These are phyloP conservation scores for Hymenoscyphus occultus DNA, from an alignment of 2,329 filamentous ascomycete species.

Conservation along the genomic window DNA sequence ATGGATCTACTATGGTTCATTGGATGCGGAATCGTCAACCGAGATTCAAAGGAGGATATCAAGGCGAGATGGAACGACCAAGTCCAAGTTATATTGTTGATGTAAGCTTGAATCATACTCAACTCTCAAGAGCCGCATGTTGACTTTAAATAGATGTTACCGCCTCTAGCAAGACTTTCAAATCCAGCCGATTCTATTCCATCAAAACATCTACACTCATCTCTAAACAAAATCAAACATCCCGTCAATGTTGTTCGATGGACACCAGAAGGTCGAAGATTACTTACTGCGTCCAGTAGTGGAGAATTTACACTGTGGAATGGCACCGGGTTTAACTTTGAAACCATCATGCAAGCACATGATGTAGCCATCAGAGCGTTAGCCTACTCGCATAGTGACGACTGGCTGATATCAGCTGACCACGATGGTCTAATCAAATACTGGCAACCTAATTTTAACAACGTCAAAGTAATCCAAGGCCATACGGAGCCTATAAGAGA, in stretches of 20 bases:
- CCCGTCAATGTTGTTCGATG: constrained; percentile 95
- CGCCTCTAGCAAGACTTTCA: constrained; percentile 71
- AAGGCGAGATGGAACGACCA: constrained; percentile 77
- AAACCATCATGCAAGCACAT: constrained; percentile 98
- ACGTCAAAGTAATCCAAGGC: constrained; percentile 89
- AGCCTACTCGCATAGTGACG: constrained; percentile 89
- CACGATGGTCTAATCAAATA: constrained; percentile 96
- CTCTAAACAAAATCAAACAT: constrained; percentile 96
- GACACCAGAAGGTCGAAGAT: constrained; percentile 90
- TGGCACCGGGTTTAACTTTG: constrained; percentile 97
- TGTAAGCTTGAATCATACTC: constrained; percentile 43
- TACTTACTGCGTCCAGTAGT: constrained; percentile 91
- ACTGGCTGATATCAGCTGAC: constrained; percentile 95
- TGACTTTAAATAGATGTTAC: constrained; percentile 65
- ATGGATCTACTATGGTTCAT: constrained; percentile 83
- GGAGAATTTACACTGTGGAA: constrained; percentile 99
- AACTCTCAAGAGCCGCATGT: background rate
- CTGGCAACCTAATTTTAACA: constrained; percentile 99
- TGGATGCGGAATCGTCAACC: constrained; percentile 85
- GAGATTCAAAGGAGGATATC: constrained; percentile 68
- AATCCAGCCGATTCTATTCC: constrained; percentile 84
- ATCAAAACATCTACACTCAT: constrained; percentile 95
- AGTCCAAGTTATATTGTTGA: constrained; percentile 88
- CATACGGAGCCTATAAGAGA: constrained; percentile 89
- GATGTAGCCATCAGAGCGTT: constrained; percentile 81